phyloP scores from a whole-genome alignment of 164 flowering plant genomes.

The Sextonia rubra region DNA sequence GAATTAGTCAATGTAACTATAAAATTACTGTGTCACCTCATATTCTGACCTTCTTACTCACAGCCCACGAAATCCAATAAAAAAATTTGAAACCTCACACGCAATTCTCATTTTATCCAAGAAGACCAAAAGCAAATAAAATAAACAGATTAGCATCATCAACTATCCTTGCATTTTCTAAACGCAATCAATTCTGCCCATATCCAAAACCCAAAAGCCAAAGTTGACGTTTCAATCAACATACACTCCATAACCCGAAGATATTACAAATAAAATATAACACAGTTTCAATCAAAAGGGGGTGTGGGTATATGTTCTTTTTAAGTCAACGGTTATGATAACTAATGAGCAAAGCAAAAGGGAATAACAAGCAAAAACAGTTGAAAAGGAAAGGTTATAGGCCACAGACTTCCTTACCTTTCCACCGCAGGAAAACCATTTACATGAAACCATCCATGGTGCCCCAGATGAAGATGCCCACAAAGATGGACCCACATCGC shows the following conservation, averaged over 20 bases:
- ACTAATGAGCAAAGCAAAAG: background rate
- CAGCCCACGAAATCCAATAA: too few species aligned
- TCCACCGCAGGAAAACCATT: background rate
- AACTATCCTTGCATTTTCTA: too few species aligned
- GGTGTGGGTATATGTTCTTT: background rate
- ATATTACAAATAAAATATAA: too few species aligned
- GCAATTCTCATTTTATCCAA: too few species aligned
- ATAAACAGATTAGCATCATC: too few species aligned
- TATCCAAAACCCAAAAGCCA: background rate
- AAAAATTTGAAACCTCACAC: too few species aligned
- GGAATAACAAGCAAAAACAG: background rate
- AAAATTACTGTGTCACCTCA: too few species aligned
- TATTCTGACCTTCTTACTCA: too few species aligned
- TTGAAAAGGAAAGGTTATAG: background rate
- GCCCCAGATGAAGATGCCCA: background rate
- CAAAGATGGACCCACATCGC: background rate
- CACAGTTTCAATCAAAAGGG: background rate
- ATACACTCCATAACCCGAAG: background rate
- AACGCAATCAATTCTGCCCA: too few species aligned
- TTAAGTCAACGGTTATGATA: too few species aligned
- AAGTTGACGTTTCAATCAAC: background rate
- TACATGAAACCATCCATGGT: conserved; percentile 9
- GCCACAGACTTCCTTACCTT: background rate
- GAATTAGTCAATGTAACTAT: too few species aligned
- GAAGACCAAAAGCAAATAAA: too few species aligned